Conservation (phyloP, 257 asterid genomes). For the Solanum sitiens region DNA sequence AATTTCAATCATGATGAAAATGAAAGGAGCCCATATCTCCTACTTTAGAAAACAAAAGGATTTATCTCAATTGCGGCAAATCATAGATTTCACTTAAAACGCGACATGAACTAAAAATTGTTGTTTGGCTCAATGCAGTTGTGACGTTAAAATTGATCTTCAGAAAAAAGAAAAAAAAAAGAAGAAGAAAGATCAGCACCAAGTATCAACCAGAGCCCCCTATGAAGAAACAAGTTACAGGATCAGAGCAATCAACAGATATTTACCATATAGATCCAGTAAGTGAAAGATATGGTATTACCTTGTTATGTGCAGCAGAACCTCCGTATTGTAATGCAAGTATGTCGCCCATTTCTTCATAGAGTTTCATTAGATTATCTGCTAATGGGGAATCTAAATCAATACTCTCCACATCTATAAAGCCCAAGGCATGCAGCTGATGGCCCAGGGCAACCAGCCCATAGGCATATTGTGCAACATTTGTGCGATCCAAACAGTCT, state of each 20-base stretch:
- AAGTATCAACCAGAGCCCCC: not conserved
- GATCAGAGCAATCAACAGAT: not conserved
- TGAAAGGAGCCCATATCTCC: not conserved
- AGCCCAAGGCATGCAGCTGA: conserved; percentile 76
- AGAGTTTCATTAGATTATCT: conserved; percentile 66
- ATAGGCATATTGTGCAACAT: conserved; percentile 87
- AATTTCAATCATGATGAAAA: not conserved
- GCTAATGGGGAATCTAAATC: conserved; percentile 55
- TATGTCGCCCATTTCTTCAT: conserved; percentile 93
- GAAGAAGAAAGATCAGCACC: not conserved
- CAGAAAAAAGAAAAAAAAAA: not conserved
- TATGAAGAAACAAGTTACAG: not conserved
- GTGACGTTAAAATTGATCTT: not conserved
- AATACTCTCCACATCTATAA: conserved; percentile 32
- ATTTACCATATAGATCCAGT: not conserved
- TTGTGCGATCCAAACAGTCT: conserved; percentile 96
- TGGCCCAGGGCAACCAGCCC: conserved; percentile 80
- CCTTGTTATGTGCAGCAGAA: conserved; percentile 98
- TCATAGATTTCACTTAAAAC: not conserved
- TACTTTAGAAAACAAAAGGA: not conserved
- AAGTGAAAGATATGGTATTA: conserved; percentile 4
- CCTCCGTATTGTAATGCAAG: conserved; percentile 96
- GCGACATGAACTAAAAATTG: not conserved
- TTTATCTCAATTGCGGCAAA: not conserved
- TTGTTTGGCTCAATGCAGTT: not conserved